Percentiles rank a stretch among this genome's conserved stretches.
Evolutionary conservation across 495 filamentous ascomycete species (phyloP).

Genomic region (Podospora anserina): DNA sequence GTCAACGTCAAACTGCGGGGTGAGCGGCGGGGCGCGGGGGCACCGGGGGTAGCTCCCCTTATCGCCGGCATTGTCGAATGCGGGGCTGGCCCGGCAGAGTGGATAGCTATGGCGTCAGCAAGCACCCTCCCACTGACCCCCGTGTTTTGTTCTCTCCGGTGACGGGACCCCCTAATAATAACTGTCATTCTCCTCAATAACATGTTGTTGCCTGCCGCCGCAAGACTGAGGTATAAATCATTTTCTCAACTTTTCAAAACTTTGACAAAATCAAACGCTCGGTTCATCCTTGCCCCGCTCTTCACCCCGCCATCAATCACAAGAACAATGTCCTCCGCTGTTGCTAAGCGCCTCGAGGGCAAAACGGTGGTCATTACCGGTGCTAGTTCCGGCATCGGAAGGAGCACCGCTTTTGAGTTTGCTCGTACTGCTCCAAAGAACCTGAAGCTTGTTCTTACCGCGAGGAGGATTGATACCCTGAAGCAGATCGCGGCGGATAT

Average conservation of each 20-base stretch:
- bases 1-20: not conserved
- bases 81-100: constrained; percentile 3
- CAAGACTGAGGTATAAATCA: constrained; percentile 1
- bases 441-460: constrained; percentile 83
- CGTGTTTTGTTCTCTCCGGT: not conserved
- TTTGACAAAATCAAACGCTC: not conserved
- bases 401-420: constrained; percentile 84
- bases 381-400: constrained; percentile 89
- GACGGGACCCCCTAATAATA: not conserved
- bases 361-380: constrained; percentile 94
- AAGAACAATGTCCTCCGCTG: constrained; percentile 58
- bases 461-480: constrained; percentile 74
- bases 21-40: not conserved
- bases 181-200: not conserved
- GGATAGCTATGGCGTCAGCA: constrained; percentile 5
- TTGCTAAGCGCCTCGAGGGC: constrained; percentile 82
- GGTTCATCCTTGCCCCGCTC: not conserved
- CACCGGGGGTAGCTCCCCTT: not conserved
- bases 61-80: constrained; percentile 1
- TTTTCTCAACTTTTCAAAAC: constrained; percentile 1
- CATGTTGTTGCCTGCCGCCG: not conserved
- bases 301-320: constrained; percentile 5
- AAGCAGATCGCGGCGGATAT: constrained; percentile 76
- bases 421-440: constrained; percentile 74
- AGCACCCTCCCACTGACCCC: not conserved